Conservation (phyloP, 768 basidiomycete genomes). For the Leucocoprinus sp. region DNA sequence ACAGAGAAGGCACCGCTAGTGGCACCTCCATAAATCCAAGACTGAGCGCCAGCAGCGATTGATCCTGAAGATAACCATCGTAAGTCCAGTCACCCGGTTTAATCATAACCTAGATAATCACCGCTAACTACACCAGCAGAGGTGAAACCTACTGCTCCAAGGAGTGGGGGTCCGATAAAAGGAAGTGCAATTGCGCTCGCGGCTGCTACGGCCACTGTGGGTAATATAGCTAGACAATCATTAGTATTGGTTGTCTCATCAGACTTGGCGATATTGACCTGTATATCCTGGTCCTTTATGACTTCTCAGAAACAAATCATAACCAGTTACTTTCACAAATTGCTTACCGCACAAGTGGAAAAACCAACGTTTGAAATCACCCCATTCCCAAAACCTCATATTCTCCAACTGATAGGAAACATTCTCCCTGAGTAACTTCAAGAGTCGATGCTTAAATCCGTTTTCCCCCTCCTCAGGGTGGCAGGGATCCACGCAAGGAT, state of each 20-base stretch:
- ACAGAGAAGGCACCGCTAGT: slow-evolving; percentile 17
- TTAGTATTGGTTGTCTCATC: too few species aligned
- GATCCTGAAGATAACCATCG: slow-evolving; percentile 12
- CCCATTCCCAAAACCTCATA: too few species aligned
- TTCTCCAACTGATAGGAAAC: too few species aligned
- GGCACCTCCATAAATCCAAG: slow-evolving; percentile 14
- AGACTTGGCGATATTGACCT: not conserved
- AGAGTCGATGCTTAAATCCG: too few species aligned
- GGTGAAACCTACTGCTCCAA: slow-evolving; percentile 8
- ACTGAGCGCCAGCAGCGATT: slow-evolving; percentile 11
- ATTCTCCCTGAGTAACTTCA: too few species aligned
- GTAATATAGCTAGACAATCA: not conserved
- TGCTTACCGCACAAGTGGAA: not conserved
- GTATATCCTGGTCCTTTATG: not conserved
- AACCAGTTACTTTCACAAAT: too few species aligned
- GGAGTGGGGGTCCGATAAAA: not conserved
- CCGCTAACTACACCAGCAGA: slow-evolving; percentile 1
- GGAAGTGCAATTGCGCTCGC: not conserved
- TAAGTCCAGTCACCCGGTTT: not conserved
- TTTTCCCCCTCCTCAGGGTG: too few species aligned
- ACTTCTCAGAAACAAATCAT: too few species aligned
- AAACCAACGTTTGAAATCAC: not conserved
- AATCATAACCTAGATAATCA: not conserved
- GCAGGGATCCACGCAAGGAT: too few species aligned
- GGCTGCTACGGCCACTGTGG: not conserved